Percentiles rank a stretch among this genome's conserved stretches.
These are phyloP conservation scores for Eucalyptus fibrosa DNA, from an alignment of 345 rosid species.

Conservation along the genomic window DNA sequence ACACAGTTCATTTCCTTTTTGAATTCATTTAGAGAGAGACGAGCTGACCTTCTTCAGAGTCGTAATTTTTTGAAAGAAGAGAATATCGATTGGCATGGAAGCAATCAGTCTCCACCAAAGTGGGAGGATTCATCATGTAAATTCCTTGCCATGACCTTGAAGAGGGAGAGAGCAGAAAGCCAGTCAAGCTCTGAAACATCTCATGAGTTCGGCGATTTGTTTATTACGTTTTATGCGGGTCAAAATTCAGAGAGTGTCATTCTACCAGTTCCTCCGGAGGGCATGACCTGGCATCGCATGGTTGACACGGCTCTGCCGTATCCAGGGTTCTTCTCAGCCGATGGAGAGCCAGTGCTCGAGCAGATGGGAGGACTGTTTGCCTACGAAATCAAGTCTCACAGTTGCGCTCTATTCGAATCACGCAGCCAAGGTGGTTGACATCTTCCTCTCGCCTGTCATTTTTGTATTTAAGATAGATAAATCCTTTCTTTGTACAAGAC, in stretches of 20 bases:
- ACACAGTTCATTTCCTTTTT: conserved; percentile 65
- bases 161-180: conserved; percentile 11
- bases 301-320: conserved; percentile 80
- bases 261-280: conserved; percentile 45
- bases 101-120: conserved; percentile 47
- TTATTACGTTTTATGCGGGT: conserved; percentile 56
- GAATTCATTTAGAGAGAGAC: conserved; percentile 43
- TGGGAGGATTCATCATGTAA: conserved; percentile 69
- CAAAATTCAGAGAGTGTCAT: conserved; percentile 21
- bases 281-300: conserved; percentile 51
- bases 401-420: conserved; percentile 81
- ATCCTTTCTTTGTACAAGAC: background rate
- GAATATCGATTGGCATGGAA: conserved; percentile 73
- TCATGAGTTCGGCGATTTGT: conserved; percentile 33
- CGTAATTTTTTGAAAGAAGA: conserved; percentile 49
- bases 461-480: background rate
- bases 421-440: conserved; percentile 7
- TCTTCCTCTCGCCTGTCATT: background rate
- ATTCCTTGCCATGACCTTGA: conserved; percentile 67
- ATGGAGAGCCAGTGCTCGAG: conserved; percentile 40
- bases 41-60: conserved; percentile 63
- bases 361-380: conserved; percentile 25
- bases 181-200: conserved; percentile 11
- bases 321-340: conserved; percentile 62
- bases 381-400: conserved; percentile 69